phyloP scores from a whole-genome alignment of 495 filamentous ascomycete genomes.

The Immersiella caudata region DNA sequence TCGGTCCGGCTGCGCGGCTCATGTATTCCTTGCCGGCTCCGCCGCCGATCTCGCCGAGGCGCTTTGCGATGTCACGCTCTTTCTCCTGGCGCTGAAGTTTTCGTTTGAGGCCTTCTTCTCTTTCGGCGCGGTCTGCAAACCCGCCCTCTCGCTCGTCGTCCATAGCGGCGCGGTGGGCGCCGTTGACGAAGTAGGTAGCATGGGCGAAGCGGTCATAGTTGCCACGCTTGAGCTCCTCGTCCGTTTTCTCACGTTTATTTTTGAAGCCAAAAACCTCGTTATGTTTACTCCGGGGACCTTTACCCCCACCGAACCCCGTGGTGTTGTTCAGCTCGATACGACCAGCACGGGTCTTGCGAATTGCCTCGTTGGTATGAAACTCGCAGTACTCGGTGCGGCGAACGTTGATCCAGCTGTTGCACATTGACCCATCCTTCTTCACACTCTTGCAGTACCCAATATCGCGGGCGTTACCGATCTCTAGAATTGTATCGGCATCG shows the following conservation, averaged over 20 bases:
- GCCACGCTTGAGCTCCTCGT: slow-evolving; percentile 32
- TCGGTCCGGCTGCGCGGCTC: slow-evolving; percentile 34
- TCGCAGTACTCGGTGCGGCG: slow-evolving; percentile 90
- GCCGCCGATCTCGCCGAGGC: slow-evolving; percentile 62
- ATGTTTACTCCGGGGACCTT: neutral
- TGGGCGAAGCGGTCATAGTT: slow-evolving; percentile 62
- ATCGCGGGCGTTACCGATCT: slow-evolving; percentile 83
- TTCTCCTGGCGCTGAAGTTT: slow-evolving; percentile 72
- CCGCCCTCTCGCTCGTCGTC: slow-evolving; percentile 66
- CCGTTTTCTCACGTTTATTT: slow-evolving; percentile 7
- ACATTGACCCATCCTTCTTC: slow-evolving; percentile 80
- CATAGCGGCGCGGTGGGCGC: slow-evolving; percentile 60
- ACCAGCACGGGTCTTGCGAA: slow-evolving; percentile 68
- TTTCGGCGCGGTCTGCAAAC: slow-evolving; percentile 55
- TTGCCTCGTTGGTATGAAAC: slow-evolving; percentile 80
- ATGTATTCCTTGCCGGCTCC: slow-evolving; percentile 81
- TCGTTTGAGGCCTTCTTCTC: slow-evolving; percentile 67
- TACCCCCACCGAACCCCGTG: slow-evolving; percentile 48
- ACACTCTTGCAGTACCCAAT: slow-evolving; percentile 85
- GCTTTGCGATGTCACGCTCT: slow-evolving; percentile 78
- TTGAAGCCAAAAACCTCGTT: neutral
- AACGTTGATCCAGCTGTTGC: slow-evolving; percentile 82
- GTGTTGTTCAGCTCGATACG: slow-evolving; percentile 80
- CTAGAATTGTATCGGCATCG: slow-evolving; percentile 84
- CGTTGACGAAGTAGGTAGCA: slow-evolving; percentile 61